Percentiles rank a stretch among this genome's conserved stretches.
phyloP scores from a whole-genome alignment of 257 asterid species.

The Salvia hispanica region DNA sequence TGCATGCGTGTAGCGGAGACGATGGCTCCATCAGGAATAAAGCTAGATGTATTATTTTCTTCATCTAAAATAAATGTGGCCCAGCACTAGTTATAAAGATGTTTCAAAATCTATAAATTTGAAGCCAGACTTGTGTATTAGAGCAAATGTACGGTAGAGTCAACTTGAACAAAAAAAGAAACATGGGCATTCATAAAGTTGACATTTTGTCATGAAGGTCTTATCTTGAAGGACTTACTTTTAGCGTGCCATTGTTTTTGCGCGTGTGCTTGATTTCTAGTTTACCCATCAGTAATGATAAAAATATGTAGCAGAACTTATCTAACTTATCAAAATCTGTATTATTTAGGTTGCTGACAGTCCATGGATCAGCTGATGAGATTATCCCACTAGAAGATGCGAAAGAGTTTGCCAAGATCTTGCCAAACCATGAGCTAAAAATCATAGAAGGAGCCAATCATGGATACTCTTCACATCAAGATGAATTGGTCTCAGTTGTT shows the following conservation, averaged over 20 bases:
- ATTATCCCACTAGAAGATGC: conserved; percentile 74
- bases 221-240: too few relatives aligned
- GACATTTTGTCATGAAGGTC: too few relatives aligned
- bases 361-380: conserved; percentile 79
- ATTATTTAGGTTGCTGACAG: conserved; percentile 63
- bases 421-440: conserved; percentile 59
- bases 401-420: conserved; percentile 56
- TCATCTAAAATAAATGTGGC: too few relatives aligned
- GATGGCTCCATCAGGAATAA: too few relatives aligned
- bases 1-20: too few relatives aligned
- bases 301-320: neutral
- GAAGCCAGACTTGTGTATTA: too few relatives aligned
- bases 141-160: too few relatives aligned
- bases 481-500: conserved; percentile 46
- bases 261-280: neutral
- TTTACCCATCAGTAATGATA: neutral
- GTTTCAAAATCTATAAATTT: too few relatives aligned
- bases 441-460: conserved; percentile 74
- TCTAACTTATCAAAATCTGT: conserved; percentile 15
- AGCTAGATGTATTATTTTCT: too few relatives aligned
- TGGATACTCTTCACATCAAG: conserved; percentile 55
- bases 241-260: neutral
- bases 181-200: too few relatives aligned
- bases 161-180: too few relatives aligned
- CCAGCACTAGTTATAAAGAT: too few relatives aligned